A percentile compares a stretch with the other conserved stretches of the same genome.
Conservation (phyloP, 2,329 filamentous ascomycete species). For the Arthrobotrys sinensis region DNA sequence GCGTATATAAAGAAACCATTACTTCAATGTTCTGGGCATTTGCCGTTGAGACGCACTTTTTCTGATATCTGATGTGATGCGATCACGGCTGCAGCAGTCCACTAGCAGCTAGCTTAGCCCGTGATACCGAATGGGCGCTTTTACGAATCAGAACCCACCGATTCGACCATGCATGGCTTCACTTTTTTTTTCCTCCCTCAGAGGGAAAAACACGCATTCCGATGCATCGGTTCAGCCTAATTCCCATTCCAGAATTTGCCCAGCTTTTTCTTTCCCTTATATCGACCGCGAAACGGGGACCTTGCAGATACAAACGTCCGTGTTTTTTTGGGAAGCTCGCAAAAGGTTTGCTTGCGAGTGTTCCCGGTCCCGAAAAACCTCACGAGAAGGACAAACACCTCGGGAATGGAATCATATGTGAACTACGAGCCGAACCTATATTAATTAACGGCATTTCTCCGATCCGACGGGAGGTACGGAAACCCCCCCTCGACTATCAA, state of each 20-base stretch:
- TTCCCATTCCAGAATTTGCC: conserved; percentile 18
- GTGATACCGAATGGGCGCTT: conserved; percentile 52
- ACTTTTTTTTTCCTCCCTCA: not conserved
- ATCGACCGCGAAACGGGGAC: conserved; percentile 29
- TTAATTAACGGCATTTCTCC: conserved; percentile 53
- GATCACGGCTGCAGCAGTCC: conserved; percentile 6
- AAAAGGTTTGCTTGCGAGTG: not conserved
- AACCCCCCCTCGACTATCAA: not conserved
- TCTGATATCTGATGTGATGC: conserved; percentile 15
- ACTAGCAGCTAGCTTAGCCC: conserved; percentile 31
- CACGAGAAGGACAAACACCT: conserved; percentile 41
- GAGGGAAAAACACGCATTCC: conserved; percentile 56
- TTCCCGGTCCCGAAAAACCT: conserved; percentile 44
- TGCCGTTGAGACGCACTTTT: too few relatives aligned
- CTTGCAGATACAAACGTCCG: conserved; percentile 44
- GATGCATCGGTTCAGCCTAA: conserved; percentile 53
- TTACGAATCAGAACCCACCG: conserved; percentile 52
- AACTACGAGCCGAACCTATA: conserved; percentile 27
- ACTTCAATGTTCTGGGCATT: too few relatives aligned
- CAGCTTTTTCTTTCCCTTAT: not conserved
- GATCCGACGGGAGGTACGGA: conserved; percentile 41
- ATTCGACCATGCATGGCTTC: conserved; percentile 24
- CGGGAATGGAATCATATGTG: conserved; percentile 35
- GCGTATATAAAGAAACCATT: too few relatives aligned
- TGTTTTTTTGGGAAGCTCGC: conserved; percentile 39